phyloP scores from a whole-genome alignment of 2,329 filamentous ascomycete species.

The Passalora sequoiae region DNA sequence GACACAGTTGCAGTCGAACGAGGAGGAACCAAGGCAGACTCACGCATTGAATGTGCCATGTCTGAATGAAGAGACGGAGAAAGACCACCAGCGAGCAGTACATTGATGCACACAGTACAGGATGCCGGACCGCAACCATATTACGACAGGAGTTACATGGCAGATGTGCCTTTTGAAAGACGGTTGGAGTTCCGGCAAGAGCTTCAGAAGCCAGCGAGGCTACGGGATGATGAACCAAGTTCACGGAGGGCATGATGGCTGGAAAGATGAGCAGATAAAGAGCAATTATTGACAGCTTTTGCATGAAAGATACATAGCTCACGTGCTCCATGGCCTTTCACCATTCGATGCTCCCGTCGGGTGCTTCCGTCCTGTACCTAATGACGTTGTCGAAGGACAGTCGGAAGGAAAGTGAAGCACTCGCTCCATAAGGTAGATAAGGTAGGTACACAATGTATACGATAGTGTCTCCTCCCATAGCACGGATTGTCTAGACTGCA shows the following conservation, averaged over 20 bases:
- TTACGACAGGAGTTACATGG: conserved; percentile 1
- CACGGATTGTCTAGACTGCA: too few relatives aligned
- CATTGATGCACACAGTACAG: neutral
- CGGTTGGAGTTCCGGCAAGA: too few relatives aligned
- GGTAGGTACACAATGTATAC: too few relatives aligned
- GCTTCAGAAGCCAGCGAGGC: too few relatives aligned
- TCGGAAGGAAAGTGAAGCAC: neutral
- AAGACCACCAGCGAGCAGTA: neutral
- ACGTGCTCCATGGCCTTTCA: conserved; percentile 1
- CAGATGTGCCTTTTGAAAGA: too few relatives aligned
- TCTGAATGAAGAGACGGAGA: neutral
- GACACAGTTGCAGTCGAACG: too few relatives aligned
- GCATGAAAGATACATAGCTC: neutral
- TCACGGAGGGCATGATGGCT: too few relatives aligned
- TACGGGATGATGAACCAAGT: too few relatives aligned
- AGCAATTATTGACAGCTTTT: too few relatives aligned
- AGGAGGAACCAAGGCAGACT: neutral
- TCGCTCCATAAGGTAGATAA: neutral
- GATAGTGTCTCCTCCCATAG: too few relatives aligned
- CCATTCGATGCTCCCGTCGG: too few relatives aligned
- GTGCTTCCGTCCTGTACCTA: neutral
- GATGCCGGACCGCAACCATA: conserved; percentile 1
- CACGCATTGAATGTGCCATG: neutral
- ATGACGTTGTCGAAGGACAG: conserved; percentile 1
- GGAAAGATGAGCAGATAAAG: too few relatives aligned